Base-by-base conservation (phyloP, 208 protist genomes). In the Porcisia hertigi region DNA sequence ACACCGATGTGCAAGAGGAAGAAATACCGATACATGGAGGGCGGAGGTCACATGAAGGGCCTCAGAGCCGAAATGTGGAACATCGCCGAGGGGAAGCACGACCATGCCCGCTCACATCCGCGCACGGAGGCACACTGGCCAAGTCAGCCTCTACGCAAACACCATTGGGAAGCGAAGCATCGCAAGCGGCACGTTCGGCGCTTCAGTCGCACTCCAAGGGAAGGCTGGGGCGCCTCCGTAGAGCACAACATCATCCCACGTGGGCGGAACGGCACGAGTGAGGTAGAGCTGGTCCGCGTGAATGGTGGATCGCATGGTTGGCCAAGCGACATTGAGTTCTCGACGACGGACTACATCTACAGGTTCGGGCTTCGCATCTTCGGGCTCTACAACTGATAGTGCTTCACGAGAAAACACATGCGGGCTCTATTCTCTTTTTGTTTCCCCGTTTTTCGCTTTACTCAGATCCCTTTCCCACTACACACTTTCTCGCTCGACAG, bases 301-400 rank as follows among this genome's bases (percentile, higher is more conserved):
- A 53, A 81, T 23, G 78, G 76, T 6, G 84, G 80, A 0, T 59
- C 30, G 3, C 92, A 96, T 76, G 20, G 25, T 9, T 96, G 92
- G 89, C 86, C 86, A 0, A 71, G 85, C 49, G 78, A 85, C 43
- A 41, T 80, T 2, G 73, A 88, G 36, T 94, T 96, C 70, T 87
- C 85, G 3, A 91, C 89, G 39, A 94, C 89, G 49, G 75, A 87
- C n/a, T 90, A 96, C 74, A 91, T 91, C 54, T 81, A 87, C 76
- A 53, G 82, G 9, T 94, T 92, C 80, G 86, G 79, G 1, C 72
- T 62, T 6, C 78, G 83, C 39, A 82, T 87, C 16, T 87, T 93
- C 43, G 73, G 70, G 3, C 71, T 71, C 41, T 91, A 85, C 74
- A 80, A 73, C 53, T 75, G 45, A 70, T 23, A 34, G 4, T 8